Evolutionary conservation across 2,329 filamentous ascomycete genomes (phyloP).

Genomic region (Colletotrichum higginsianum): DNA sequence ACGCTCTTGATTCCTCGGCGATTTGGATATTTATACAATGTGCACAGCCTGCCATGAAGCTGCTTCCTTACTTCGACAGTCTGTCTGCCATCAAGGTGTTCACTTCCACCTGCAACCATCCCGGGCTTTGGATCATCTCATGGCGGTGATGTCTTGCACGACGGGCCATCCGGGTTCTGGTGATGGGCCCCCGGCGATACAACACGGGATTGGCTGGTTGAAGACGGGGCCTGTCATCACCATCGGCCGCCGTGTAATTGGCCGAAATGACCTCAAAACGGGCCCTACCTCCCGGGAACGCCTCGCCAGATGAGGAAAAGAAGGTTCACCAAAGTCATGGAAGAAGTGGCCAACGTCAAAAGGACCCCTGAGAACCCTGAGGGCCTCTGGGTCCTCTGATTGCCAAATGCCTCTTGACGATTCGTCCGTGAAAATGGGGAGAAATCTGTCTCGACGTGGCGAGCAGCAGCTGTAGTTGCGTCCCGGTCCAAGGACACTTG

Average conservation of each 20-base stretch:
- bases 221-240: constrained; percentile 31
- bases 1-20: neutral
- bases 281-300: constrained; percentile 5
- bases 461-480: neutral
- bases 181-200: constrained; percentile 9
- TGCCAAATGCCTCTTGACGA: neutral
- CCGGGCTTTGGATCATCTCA: neutral
- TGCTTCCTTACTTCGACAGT: no score
- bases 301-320: constrained; percentile 12
- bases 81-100: constrained; percentile 38
- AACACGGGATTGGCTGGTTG: constrained; percentile 37
- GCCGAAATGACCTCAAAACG: constrained; percentile 1
- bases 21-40: constrained; percentile 15
- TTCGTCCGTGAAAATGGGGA: neutral
- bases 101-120: neutral
- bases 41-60: neutral
- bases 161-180: constrained; percentile 37
- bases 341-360: neutral
- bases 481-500: no score
- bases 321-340: constrained; percentile 11
- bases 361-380: constrained; percentile 34
- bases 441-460: neutral
- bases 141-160: neutral
- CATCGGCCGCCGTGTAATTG: constrained; percentile 35
- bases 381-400: constrained; percentile 3